Evolutionary conservation across 2,329 filamentous ascomycete species (phyloP).

Genomic region (Ceratocystis colombiana): DNA sequence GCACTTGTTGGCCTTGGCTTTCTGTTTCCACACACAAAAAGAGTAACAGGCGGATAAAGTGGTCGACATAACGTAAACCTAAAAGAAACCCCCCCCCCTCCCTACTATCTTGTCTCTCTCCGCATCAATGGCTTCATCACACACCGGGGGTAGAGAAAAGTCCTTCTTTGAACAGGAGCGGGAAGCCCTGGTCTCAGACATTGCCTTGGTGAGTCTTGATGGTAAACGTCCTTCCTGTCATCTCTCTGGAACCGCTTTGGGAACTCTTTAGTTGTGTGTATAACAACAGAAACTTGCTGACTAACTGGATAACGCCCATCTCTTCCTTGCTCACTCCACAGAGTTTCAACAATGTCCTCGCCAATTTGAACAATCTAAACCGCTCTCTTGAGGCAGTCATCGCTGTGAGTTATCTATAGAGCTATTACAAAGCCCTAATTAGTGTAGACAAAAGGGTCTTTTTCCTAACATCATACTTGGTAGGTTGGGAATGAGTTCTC

Average conservation of each 20-base stretch:
- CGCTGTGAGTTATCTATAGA: conserved; percentile 47
- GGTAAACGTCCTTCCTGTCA: conserved; percentile 10
- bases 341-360: conserved; percentile 80
- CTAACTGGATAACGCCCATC: not conserved
- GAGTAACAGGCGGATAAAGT: too few relatives aligned
- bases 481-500: conserved; percentile 92
- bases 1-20: too few relatives aligned
- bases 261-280: not conserved
- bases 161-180: conserved; percentile 69
- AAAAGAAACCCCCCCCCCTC: not conserved
- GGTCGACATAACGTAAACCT: too few relatives aligned
- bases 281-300: not conserved
- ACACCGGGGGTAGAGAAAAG: conserved; percentile 35
- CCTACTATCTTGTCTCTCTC: not conserved
- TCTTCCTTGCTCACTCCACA: conserved; percentile 30
- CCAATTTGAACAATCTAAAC: conserved; percentile 93
- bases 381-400: conserved; percentile 84
- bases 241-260: not conserved
- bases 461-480: not conserved
- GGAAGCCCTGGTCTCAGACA: conserved; percentile 59
- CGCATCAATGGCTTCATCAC: conserved; percentile 13
- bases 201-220: conserved; percentile 49
- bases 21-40: too few relatives aligned
- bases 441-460: not conserved
- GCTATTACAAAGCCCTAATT: not conserved